Percentiles rank a stretch among this genome's conserved stretches.
Evolutionary conservation across 176 grass and related monocot species (phyloP).

Genomic region (Luzula sylvatica): DNA sequence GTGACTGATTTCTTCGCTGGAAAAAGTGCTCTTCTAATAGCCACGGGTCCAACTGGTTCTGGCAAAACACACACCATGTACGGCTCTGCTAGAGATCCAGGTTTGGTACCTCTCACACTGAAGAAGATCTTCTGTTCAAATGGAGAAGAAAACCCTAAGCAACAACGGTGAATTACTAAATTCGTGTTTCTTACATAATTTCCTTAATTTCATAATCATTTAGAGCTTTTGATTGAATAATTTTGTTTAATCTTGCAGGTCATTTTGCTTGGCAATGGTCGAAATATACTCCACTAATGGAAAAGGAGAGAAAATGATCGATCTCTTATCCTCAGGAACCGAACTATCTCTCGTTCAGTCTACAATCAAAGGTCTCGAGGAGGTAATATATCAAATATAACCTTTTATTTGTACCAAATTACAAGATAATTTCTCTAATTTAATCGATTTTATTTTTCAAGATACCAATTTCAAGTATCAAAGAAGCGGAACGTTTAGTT

Average conservation of each 20-base stretch:
- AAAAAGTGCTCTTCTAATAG: conserved; percentile 59
- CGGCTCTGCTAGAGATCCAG: conserved; percentile 48
- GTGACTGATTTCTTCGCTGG: conserved; percentile 62
- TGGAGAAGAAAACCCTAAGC: conserved; percentile 17
- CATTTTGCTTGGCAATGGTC: conserved; percentile 67
- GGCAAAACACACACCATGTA: conserved; percentile 90
- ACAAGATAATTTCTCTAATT: not conserved
- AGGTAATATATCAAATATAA: conserved; percentile 35
- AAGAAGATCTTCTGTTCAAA: conserved; percentile 30
- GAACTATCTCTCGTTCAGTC: conserved; percentile 61
- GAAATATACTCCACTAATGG: conserved; percentile 71
- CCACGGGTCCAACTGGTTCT: conserved; percentile 74
- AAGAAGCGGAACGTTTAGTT: conserved; percentile 48
- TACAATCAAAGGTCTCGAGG: conserved; percentile 67
- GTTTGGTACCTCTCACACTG: conserved; percentile 51
- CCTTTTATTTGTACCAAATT: not conserved
- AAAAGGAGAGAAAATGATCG: conserved; percentile 71
- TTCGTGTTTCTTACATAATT: conserved; percentile 2
- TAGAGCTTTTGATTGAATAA: not conserved
- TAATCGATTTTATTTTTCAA: conserved; percentile 17
- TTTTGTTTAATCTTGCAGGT: conserved; percentile 36
- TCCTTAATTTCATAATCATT: conserved; percentile 3
- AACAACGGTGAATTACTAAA: conserved; percentile 18
- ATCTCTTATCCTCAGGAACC: conserved; percentile 44
- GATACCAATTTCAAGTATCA: conserved; percentile 39